Evolutionary conservation across 306 rosid genomes (phyloP).

Genomic region (Styphnolobium japonicum): DNA sequence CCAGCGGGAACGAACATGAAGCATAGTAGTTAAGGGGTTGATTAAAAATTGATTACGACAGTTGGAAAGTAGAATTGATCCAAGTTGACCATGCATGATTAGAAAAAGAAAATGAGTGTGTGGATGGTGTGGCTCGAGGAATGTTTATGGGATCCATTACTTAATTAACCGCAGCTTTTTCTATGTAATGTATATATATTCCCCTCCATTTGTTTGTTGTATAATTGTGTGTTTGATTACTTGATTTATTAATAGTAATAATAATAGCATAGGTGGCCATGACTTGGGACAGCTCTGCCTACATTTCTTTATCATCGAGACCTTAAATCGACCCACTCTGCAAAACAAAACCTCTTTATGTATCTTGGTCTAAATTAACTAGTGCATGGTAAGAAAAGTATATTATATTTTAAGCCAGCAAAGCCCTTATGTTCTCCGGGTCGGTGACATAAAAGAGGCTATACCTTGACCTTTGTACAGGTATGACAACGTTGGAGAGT

Average conservation of each 20-base stretch:
- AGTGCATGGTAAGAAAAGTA: background rate
- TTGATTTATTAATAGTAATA: background rate
- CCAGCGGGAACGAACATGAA: constrained; percentile 31
- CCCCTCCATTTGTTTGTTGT: constrained; percentile 21
- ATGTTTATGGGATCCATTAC: constrained; percentile 31
- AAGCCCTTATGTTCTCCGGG: constrained; percentile 40
- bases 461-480: background rate
- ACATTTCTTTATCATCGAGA: constrained; percentile 49
- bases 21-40: constrained; percentile 22
- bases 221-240: background rate
- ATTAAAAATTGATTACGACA: constrained; percentile 40
- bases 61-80: constrained; percentile 42
- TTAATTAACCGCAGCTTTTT: constrained; percentile 1
- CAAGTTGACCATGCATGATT: constrained; percentile 25
- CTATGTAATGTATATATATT: background rate
- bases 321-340: constrained; percentile 44
- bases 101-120: background rate
- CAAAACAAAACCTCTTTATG: constrained; percentile 20
- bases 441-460: constrained; percentile 38
- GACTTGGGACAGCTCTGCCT: constrained; percentile 25
- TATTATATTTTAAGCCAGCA: constrained; percentile 13
- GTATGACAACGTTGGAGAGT: background rate
- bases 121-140: constrained; percentile 60
- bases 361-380: constrained; percentile 16
- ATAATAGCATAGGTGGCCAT: background rate